Base-by-base conservation (phyloP, 805 yeast genomes). In the Maudiozyma pseudohumilis region DNA sequence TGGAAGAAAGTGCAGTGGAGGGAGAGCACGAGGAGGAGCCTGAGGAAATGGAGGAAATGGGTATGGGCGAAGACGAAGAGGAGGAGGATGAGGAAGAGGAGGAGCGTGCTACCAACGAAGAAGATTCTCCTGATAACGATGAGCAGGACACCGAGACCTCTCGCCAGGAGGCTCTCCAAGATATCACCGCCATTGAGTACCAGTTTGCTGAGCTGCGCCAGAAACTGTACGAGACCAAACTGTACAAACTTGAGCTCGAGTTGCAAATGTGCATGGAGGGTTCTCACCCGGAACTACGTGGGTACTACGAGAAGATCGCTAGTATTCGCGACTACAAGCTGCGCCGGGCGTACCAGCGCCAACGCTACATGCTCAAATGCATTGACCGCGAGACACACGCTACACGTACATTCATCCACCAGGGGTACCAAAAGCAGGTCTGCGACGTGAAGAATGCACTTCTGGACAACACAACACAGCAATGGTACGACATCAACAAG, bases 401-500 rank as follows among this genome's bases (percentile, higher is more conserved):
- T 0, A 70, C 76, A 18, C 65, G 97, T 40, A 79, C 81, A 7
- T 73, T 78, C 42, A 72, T 84, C 24, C 96, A 89, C 57, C 97
- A 92, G 58, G 83, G 85, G 53, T 85, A 72, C 56, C 61, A 74
- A 56, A 82, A 81, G 50, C 70, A 74, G 40, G 65, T 74, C 25
- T 74, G 78, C 48, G 94, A 86, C 52, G 59, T 72, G 32, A 80
- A 86, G 43, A 69, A 70, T 37, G 65, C 70, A 19, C 68, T 85
- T 65, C 69, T 89, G 34, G 68, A 74, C 41, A 69, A 74, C 6
- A 82, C 94, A 4, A 88, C 96, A 5, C 73, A 80, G 29, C 70
- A 75, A 44, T 92, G 97, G 97, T 89, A 89, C 64, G 80, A 82
- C 47, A 82, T 88, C 52, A 88, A 87, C 60, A 76, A 80, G 50